Base-by-base conservation (phyloP, 2,329 filamentous ascomycete genomes). In the Aspergillus thermomutatus region DNA sequence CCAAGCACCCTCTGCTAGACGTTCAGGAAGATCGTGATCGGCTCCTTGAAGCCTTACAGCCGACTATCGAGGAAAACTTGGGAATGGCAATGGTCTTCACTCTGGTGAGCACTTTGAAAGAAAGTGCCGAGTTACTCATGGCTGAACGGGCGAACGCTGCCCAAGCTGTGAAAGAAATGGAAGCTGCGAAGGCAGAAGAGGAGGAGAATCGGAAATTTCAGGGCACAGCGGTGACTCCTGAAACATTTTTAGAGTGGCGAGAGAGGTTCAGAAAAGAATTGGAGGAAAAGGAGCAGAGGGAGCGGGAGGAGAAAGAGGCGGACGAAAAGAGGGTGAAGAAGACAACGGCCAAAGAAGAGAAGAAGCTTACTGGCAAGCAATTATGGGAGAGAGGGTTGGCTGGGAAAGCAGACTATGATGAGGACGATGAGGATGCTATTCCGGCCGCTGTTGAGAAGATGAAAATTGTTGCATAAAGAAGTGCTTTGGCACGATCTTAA, bases 81-180 rank as follows among this genome's bases (percentile, higher is more conserved):
- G 94, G 94, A 60, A 97, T 97, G 88, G 90, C 92, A 54, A 99
- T 99, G 94, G 80, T 99, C 1, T 99, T 97, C 76, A 91, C 93
- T 0, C 79, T 99, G 25, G 89, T 95, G 53, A 91, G 89, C 14
- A 86, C 89, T 0, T 78, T 99, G 58, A 97, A 97, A 72, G 94
- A 99, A 57, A 82, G 84, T 52, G 93, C 92, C n/a, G 94, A 99
- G 78, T 82, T 87, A 65, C 83, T 99, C 57, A 86, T 97, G 64
- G 76, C 82, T 17, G 86, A 91, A 60, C 87, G 94, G 48, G 85
- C 87, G 68, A 84, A 85, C 56, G 88, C 81, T 8, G 83, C 81
- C 17, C 77, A 84, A 64, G 82, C 79, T 1, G 66, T 77, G 51
- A 77, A 75, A 51, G 84, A 86, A 50, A 69, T 79, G 50, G 82